Evolutionary conservation across 2,329 filamentous ascomycete genomes (phyloP), one percentile per base, ranked within the genome.

Genomic region (Didymella exigua): DNA sequence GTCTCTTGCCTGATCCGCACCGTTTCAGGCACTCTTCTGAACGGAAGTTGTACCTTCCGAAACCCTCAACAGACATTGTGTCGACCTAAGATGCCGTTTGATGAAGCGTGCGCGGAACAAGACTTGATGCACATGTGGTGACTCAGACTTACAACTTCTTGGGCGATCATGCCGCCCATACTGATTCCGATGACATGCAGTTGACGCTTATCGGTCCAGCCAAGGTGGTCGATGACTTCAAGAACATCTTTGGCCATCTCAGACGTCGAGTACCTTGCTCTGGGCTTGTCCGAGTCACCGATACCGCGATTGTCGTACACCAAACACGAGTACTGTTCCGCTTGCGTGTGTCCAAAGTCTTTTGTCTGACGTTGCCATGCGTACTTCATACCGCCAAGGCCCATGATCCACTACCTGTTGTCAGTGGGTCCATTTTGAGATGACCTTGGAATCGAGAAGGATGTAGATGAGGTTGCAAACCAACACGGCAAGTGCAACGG

Each of bases 141-240:
- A 41, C 11, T n/a, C 18, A 42, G 50, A 69, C 76, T 67, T 72
- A 81, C 83, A 4, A 96, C 69, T 76, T 96, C 92, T 75, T 96
- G 92, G 2, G 90, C 86, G 66, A 96, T 93, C 92, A 96, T 96
- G 68, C 92, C 91, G 60, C 91, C 91, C 83, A 96, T 89, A 55
- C 88, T 91, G 61, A 93, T 86, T 51, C 91, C 92, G 29, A 89
- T 80, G 47, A 96, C 73, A 76, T 96, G 86, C 13, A 88, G 63
- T 46, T 84, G 71, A 78, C 81, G 76, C 65, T 79, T 65, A 69
- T 81, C 60, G 49, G 74, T 86, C 89, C 90, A 96, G 59, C 85
- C 86, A 9, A 95, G 72, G 65, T 89, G 83, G 61, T 87, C 82
- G 18, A 85, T 67, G 16, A 95, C 78, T 66, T 95, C 90, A 60